Evolutionary conservation across 176 grass and related monocot genomes (phyloP), one percentile per base, ranked within the genome.

Genomic region (Aegilops umbellulata): DNA sequence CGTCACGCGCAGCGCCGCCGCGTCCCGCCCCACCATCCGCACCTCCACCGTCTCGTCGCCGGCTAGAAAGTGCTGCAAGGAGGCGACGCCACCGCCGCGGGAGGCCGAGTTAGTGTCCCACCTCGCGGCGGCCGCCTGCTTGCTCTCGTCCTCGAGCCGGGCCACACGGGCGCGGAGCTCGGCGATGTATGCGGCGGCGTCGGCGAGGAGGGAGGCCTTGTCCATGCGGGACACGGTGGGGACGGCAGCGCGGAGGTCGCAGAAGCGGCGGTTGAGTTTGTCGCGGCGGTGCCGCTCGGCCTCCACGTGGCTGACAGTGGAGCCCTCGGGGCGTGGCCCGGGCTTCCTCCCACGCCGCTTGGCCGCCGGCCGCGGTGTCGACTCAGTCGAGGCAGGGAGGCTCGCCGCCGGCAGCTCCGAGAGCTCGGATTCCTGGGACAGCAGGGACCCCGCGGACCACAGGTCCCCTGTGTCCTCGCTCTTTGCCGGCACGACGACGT

Each of bases 171-270:
- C 69, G 24, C 90, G 82, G 13, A 97, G 90, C 87, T 97, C 92
- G n/a, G 84, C 80, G 62, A 97, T 97, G 89, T 97, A 97, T 23
- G 83, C 44, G 7, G 87, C 89, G 20, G 94, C 92, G 81, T 97
- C 94, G 10, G 88, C 79, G 63, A 97, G 90, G 30, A 96, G 94
- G 26, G 94, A 94, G 2, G 94, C 92, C 89, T 97, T 97, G 87
- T 97, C 94, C 94, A 97, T 94, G 65, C 92, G 92, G 4, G 92
- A 97, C 49, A 97, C 92, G 22, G 90, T 90, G 11, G 94, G 94
- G 0, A 97, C 90, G 62, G 89, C 87, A 23, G 94, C 92, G 6
- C 94, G 89, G 30, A 97, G 94, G 17, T 85, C 91, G 86, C 89
- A 94, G 77, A 97, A 94, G 5, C 85, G 91, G 35, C 90, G 89